These are phyloP conservation scores for Chimonanthus salicifolius DNA, from an alignment of 164 flowering plant species.

Conservation along the genomic window DNA sequence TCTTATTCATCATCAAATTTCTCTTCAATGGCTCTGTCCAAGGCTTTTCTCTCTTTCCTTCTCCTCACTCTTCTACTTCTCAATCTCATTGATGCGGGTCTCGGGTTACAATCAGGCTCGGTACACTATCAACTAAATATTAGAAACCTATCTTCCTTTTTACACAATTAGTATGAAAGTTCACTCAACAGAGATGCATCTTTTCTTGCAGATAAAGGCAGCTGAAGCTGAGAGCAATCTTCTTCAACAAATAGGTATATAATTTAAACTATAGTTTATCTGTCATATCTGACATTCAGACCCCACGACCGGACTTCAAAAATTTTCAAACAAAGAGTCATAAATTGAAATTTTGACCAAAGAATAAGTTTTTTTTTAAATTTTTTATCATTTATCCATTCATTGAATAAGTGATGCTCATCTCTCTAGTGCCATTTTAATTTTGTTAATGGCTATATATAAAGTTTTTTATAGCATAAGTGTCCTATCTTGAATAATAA, in stretches of 20 bases:
- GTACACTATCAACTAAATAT: not conserved
- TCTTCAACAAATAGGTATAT: not conserved
- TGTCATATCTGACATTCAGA: too few relatives aligned
- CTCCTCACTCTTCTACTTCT: not conserved
- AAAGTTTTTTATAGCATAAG: not conserved
- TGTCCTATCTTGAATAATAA: not conserved
- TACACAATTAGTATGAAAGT: too few relatives aligned
- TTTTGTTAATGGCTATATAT: too few relatives aligned
- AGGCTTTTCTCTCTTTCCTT: not conserved
- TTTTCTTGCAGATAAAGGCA: not conserved
- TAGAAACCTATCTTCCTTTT: not conserved
- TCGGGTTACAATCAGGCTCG: not conserved
- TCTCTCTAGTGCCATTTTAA: too few relatives aligned
- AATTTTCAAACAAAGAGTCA: too few relatives aligned
- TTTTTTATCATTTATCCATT: too few relatives aligned
- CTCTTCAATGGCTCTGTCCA: slow-evolving; percentile 2
- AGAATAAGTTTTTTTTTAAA: too few relatives aligned
- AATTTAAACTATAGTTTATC: too few relatives aligned
- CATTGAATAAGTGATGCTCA: too few relatives aligned
- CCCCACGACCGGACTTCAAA: too few relatives aligned
- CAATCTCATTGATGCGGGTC: not conserved
- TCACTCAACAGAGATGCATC: not conserved
- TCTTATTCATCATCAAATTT: too few relatives aligned
- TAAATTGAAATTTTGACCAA: too few relatives aligned
- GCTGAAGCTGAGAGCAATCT: not conserved